These are phyloP conservation scores for Tetrahymena borealis DNA, from an alignment of 73 alveolate genomes.

Conservation along the genomic window DNA sequence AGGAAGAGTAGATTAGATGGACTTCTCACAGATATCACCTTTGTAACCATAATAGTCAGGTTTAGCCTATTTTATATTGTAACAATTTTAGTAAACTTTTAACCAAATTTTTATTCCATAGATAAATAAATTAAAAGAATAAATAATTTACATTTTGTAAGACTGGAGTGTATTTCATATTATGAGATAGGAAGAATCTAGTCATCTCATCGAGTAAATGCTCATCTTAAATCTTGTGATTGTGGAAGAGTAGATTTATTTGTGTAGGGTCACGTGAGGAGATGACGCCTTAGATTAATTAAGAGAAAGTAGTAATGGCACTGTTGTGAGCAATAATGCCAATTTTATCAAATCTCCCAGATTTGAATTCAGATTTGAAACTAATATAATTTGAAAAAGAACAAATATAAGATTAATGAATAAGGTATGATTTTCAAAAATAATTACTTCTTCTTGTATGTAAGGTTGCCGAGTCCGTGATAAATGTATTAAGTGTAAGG, in stretches of 20 bases:
- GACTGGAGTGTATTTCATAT: neutral
- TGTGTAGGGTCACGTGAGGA: neutral
- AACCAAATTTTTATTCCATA: neutral
- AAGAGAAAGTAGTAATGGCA: neutral
- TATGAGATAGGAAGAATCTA: neutral
- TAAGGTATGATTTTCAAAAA: neutral
- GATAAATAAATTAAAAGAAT: neutral
- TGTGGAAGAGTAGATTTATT: neutral
- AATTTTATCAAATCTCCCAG: neutral
- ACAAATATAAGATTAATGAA: neutral
- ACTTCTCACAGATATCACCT: neutral
- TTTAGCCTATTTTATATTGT: neutral
- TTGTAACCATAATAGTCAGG: neutral
- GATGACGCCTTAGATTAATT: slow-evolving; percentile 2
- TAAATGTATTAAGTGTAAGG: neutral
- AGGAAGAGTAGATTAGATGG: neutral
- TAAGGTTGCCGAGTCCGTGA: neutral
- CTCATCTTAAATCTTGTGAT: neutral
- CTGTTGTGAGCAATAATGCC: neutral
- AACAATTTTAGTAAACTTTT: neutral
- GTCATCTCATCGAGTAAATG: neutral
- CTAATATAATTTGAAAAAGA: neutral
- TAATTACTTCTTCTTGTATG: neutral
- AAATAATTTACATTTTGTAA: neutral
- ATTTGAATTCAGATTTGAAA: neutral